phyloP scores from a whole-genome alignment of 1,284 basidiomycete species.

The Fomitopsis schrenkii region DNA sequence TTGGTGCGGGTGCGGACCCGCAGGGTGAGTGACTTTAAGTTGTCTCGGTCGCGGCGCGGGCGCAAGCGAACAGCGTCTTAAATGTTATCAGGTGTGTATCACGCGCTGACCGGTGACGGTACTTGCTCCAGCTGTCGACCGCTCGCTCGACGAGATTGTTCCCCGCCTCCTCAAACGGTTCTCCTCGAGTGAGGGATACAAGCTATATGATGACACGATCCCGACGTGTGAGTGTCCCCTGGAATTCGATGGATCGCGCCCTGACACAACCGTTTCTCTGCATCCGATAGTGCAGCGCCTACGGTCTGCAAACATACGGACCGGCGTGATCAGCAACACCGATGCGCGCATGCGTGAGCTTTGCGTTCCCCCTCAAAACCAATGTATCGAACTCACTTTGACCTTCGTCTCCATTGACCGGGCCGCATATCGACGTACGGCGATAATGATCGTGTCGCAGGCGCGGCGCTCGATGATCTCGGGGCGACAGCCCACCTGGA shows the following conservation, averaged over 20 bases:
- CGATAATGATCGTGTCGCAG: constrained; percentile 17
- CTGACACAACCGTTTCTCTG: not conserved
- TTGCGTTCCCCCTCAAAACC: constrained; percentile 1
- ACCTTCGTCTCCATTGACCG: too few relatives aligned
- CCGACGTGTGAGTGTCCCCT: constrained; percentile 46
- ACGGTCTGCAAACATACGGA: constrained; percentile 40
- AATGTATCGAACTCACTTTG: not conserved
- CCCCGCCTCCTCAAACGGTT: constrained; percentile 57
- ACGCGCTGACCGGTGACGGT: not conserved
- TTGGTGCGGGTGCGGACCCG: constrained; percentile 64
- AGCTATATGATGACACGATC: constrained; percentile 58
- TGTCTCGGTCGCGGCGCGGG: not conserved
- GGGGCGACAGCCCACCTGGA: constrained; percentile 43
- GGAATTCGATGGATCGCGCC: not conserved
- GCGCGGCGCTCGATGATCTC: constrained; percentile 54
- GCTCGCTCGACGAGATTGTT: constrained; percentile 48
- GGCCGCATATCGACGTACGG: not conserved
- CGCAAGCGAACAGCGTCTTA: constrained; percentile 1
- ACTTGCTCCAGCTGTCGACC: constrained; percentile 42
- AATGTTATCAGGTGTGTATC: not conserved
- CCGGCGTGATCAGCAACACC: constrained; percentile 66
- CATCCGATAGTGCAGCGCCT: constrained; percentile 43
- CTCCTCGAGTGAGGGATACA: constrained; percentile 67
- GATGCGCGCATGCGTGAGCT: constrained; percentile 63
- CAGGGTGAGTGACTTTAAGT: constrained; percentile 36